Base-by-base conservation (phyloP, 2,329 filamentous ascomycete genomes). In the Pseudocercospora ulei region DNA sequence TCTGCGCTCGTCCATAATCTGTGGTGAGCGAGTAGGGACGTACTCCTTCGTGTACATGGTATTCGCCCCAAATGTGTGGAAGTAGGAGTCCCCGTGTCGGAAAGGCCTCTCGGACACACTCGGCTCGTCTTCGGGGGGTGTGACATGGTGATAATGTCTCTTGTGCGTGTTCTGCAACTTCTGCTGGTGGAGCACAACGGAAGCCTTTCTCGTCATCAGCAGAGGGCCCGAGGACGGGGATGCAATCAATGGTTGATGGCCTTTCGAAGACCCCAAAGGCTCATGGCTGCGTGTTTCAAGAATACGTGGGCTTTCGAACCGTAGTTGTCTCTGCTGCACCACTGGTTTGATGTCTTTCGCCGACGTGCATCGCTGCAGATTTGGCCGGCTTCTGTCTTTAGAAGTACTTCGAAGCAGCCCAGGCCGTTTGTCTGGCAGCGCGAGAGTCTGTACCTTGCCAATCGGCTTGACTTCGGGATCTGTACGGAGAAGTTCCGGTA, bases 61-160 rank as follows among this genome's bases (percentile, higher is more conserved):
- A 9, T 52, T 46, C 7, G 50, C 42, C 3, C 35, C 46, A 20
- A 53, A 53, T 2, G 49, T 51, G 4, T 45, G 46, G 27, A 56
- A 56, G 18, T 54, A 55, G 8, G 46, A 50, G 14, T 51, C 45
- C 6, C 43, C 47, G 20, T 48, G 47, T 8, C 36, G 33, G 8
- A 49, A 48, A 12, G 27, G 8, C 2, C 26, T 24, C 7, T 31
- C 27, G 3, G 43, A 39, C 1, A 36, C 19, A n/a, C 22, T 26
- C 5, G 44, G 46, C 16, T 52, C 52, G 4, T 29, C 26, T 24
- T 53, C 46, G 16, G 48, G 46, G 3, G 52, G 51, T 7, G 52
- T 55, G n/a, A 49, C 38, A 26, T 51, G 39, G 26, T 48, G 46
- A 20, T 47, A 48, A 11, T 48, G 43, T 34, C 33, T 48, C 11